phyloP scores from a whole-genome alignment of 148 eudicot genomes.

The Cornus florida region DNA sequence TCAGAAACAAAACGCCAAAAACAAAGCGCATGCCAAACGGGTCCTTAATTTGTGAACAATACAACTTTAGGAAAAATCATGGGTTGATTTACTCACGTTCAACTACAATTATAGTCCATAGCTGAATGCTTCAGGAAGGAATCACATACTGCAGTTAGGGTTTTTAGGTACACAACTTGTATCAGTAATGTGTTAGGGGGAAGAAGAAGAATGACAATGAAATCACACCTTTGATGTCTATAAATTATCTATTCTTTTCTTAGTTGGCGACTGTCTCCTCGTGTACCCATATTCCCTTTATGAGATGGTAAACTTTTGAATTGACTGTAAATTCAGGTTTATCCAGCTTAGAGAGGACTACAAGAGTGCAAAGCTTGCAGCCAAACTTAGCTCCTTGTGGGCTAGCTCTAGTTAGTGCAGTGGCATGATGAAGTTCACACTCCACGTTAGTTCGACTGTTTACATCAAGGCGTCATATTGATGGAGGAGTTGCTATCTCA shows the following conservation, averaged over 20 bases:
- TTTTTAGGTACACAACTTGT: background rate
- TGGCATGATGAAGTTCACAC: background rate
- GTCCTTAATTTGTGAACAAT: background rate
- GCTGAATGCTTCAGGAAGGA: background rate
- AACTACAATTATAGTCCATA: too few species aligned
- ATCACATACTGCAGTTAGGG: background rate
- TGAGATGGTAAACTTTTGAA: background rate
- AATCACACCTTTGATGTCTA: background rate
- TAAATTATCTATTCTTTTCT: background rate
- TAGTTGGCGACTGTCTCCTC: too few species aligned
- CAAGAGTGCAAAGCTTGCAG: conserved; percentile 89
- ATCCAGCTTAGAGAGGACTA: conserved; percentile 93
- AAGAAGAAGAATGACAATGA: background rate
- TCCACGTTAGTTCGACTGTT: background rate
- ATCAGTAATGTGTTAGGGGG: background rate
- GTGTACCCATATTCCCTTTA: background rate
- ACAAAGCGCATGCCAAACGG: too few species aligned
- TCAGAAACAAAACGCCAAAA: too few species aligned
- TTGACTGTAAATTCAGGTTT: conserved; percentile 53
- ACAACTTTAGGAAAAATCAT: background rate
- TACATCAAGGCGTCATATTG: background rate
- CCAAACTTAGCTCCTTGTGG: conserved; percentile 85
- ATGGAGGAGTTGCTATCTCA: background rate
- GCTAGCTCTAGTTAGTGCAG: conserved; percentile 51
- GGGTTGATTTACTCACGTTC: background rate